phyloP scores from a whole-genome alignment of 192 early-diverging fungal genomes.

The Coemansia sp. region DNA sequence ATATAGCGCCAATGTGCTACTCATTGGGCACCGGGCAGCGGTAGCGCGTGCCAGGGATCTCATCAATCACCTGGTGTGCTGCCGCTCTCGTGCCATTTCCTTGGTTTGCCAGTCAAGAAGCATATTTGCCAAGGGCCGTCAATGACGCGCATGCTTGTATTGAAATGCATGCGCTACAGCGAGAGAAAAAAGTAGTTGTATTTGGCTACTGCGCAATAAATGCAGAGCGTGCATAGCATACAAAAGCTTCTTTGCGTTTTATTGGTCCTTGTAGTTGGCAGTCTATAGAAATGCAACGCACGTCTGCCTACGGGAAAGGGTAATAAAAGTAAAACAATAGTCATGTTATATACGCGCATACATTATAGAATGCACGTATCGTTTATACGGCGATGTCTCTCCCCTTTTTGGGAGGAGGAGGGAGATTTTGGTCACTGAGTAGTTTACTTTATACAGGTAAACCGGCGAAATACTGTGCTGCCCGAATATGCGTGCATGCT shows the following conservation, averaged over 20 bases:
- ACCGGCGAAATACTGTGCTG: conserved; percentile 1
- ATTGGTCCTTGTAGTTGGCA: neutral
- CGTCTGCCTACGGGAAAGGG: neutral
- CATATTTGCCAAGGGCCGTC: neutral
- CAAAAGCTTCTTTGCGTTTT: neutral
- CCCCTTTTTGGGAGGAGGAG: neutral
- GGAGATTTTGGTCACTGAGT: conserved; percentile 4
- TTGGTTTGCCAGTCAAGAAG: neutral
- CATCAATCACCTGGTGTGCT: neutral
- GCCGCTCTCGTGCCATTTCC: neutral
- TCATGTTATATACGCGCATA: conserved; percentile 28
- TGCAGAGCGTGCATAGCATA: conserved; percentile 2
- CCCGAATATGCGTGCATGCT: conserved; percentile 15
- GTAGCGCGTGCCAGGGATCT: conserved; percentile 5
- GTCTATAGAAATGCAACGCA: conserved; percentile 9
- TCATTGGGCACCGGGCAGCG: neutral
- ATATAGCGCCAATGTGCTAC: neutral
- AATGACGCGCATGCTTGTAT: neutral
- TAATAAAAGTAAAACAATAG: conserved; percentile 1
- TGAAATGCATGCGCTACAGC: neutral
- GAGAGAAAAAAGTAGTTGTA: conserved; percentile 7
- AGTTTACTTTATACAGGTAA: conserved; percentile 3
- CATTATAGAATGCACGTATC: conserved; percentile 7
- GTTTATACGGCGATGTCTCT: neutral
- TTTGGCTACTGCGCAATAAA: conserved; percentile 48